A percentile compares a stretch with the other conserved stretches of the same genome.
Conservation (phyloP, 768 basidiomycete species). For the Agrocybe chaxingu region DNA sequence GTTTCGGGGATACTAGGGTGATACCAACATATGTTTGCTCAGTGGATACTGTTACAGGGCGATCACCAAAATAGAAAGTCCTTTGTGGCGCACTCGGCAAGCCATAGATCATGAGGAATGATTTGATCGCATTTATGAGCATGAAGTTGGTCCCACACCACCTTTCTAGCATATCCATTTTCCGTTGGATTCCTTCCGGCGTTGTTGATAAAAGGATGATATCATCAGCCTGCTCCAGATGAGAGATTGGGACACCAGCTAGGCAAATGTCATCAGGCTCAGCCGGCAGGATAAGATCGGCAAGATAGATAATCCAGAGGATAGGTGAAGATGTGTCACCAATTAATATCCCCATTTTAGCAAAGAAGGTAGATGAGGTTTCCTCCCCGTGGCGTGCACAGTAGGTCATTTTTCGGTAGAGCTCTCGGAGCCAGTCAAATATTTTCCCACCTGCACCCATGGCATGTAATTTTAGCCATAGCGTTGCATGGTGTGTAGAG, state of each 20-base stretch:
- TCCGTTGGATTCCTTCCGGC: constrained; percentile 13
- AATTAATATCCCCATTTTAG: constrained; percentile 14
- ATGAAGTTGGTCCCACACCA: constrained; percentile 23
- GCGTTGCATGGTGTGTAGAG: constrained; percentile 24
- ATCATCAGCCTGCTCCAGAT: constrained; percentile 24
- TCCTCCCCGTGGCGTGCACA: too few species aligned
- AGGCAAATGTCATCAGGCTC: constrained; percentile 14
- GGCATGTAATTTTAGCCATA: constrained; percentile 26
- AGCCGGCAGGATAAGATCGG: constrained; percentile 13
- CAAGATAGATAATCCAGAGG: constrained; percentile 21
- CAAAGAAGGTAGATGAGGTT: constrained; percentile 9
- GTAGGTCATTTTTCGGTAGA: too few species aligned
- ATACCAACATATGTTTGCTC: constrained; percentile 15
- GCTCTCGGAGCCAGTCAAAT: constrained; percentile 14
- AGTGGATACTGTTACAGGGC: constrained; percentile 4
- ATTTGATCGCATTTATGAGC: constrained; percentile 21
- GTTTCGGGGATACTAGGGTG: constrained; percentile 13
- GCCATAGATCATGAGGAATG: constrained; percentile 19
- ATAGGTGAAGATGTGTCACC: constrained; percentile 21
- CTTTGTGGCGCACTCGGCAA: constrained; percentile 10
- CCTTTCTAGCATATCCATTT: constrained; percentile 8
- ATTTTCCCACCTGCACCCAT: constrained; percentile 21
- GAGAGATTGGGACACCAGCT: constrained; percentile 7
- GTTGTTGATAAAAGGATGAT: constrained; percentile 16
- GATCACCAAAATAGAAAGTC: constrained; percentile 12